Evolutionary conservation across 768 basidiomycete genomes (phyloP), one percentile per base, ranked within the genome.

Genomic region (Podaxis sp.): DNA sequence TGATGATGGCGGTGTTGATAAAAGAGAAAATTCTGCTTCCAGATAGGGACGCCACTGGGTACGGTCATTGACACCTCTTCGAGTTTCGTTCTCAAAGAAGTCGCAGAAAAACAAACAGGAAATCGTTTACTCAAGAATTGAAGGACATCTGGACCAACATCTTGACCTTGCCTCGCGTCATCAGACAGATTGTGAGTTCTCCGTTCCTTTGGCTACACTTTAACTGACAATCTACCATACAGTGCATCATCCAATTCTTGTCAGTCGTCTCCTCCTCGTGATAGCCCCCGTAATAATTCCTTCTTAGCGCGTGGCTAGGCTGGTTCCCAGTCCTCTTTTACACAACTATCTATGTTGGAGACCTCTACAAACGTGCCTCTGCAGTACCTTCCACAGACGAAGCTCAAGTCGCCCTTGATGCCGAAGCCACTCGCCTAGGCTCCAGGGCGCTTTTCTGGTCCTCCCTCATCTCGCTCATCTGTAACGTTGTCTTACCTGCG

Each of bases 321-420:
- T 98, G 96, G 96, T 97, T 96, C 69, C 95, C 96, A 0, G 76
- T 94, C 25, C 79, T 96, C 1, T 95, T 96, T 75, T 96, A 94
- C 77, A 89, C 88, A 2, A 90, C 91, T 1, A 78, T 93, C 25
- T 98, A 94, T 75, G 82, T 97, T 58, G 91, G 92, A 11, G 96
- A 96, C 67, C 80, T 96, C 11, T 86, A 97, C 79, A 90, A 87
- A 64, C 79, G 75, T 2, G 66, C 79, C 8, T 80, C 76, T 1
- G 71, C 76, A 19, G 33, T 66, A 2, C 64, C 75, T 11, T 62
- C 69, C 2, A 63, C 67, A 6, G 63, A 61, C 24, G 70, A 71
- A 50, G 71, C 65, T 47, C 69, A 69, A 62, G 77, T 69, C 0
- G 70, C 68, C 8, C 72, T 86, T 0, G 85, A 90, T 59, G 80